Evolutionary conservation across 768 basidiomycete genomes (phyloP), one percentile per base, ranked within the genome.

Genomic region (Dentipellis sp.): DNA sequence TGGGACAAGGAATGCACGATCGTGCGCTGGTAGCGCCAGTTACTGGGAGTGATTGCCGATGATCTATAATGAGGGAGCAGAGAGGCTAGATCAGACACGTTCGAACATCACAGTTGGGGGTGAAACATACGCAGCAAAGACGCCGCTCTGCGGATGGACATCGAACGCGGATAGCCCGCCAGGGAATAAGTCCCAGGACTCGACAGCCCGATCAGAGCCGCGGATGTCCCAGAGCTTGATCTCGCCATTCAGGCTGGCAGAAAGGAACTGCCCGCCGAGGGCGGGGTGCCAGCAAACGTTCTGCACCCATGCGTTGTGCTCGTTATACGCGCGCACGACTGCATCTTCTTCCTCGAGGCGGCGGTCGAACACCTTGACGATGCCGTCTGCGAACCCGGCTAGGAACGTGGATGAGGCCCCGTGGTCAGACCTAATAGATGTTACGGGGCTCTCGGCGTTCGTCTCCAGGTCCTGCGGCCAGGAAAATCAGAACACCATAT

Each of bases 211-310:
- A 46, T 87, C 81, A 2, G 74, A 66, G 4, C 79, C 77, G 54
- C 97, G 84, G 34, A 89, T 72, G 69, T 99, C 97, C 86, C 94
- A 98, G 9, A 98, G 70, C 64, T 88, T 88, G 42, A 97, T 86
- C 63, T 90, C 84, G 0, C 97, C 97, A 64, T 91, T 88, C 67
- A 91, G 69, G 63, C 97, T 97, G 17, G 88, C 94, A 11, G 93
- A 91, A 9, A 97, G 68, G 63, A 97, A 79, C 60, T 93, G 88
- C 5, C 77, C 76, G 23, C 75, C 71, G 17, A 79, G 71, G 5
- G 76, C 81, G 1, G 89, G 82, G 69, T 95, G 88, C 78, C 91
- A 88, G 58, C 84, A 82, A 34, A 91, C 91, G 62, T 87, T 94
- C 67, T 92, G 91, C 7, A 98, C 82, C 93, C 94, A 97, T 10